Evolutionary conservation across 2,329 filamentous ascomycete species (phyloP), one percentile per base, ranked within the genome.

Genomic region (Trichophyton mentagrophytes): DNA sequence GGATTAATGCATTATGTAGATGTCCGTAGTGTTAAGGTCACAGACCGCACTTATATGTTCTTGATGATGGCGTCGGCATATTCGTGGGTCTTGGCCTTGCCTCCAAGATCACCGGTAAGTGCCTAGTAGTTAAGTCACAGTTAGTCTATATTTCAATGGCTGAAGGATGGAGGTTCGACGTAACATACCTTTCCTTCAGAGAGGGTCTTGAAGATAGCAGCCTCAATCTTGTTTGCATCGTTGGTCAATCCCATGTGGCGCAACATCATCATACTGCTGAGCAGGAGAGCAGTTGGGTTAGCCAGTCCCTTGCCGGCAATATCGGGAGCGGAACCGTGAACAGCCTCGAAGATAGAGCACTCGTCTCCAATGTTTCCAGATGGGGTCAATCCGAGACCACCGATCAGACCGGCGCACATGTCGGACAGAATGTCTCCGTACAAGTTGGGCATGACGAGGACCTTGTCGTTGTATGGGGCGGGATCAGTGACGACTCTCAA

Each of bases 361-460:
- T 96, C 89, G 78, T 96, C 90, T 77, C 90, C 93, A 73, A 96
- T 97, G 85, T 99, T 99, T 72, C 92, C 93, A 44, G 92, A 97
- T 66, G 93, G 93, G 44, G 93, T 96, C 59, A 99, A 85, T 75
- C 93, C 93, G 66, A 99, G 88, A 78, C 93, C 93, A 75, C 93
- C 93, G 71, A 99, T 97, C 69, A 99, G 83, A 80, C 93, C 93
- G 71, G 93, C 93, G 81, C 93, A 97, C 90, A 97, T 96, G 77
- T 99, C 93, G 72, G 92, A 97, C 67, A 99, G 85, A 82, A 99
- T 99, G 79, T 97, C 93, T 77, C 93, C 93, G 82, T 97, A 99
- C 71, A 97, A 83, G 83, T 99, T 99, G 76, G 93, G 93, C 81
- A 86, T 87, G 77, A 99, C 93, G 61, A 99, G 85, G 62, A 99